A percentile compares a stretch with the other conserved stretches of the same genome.
These are phyloP conservation scores for Chlorociboria aeruginascens DNA, from an alignment of 495 filamentous ascomycete species.

Conservation along the genomic window DNA sequence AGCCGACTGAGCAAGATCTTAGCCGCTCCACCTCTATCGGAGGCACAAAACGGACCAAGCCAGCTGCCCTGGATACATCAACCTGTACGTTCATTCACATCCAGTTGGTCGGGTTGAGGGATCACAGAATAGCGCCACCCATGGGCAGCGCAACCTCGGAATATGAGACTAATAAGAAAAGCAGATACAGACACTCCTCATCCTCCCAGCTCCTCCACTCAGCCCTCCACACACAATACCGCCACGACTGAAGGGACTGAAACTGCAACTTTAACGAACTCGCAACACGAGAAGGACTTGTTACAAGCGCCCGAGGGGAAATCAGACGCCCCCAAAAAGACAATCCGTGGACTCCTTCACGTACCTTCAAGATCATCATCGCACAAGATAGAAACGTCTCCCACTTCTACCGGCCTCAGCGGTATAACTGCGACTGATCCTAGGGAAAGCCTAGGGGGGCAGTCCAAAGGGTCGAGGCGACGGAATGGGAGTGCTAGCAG, in stretches of 20 bases:
- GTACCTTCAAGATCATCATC: constrained; percentile 61
- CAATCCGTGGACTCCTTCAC: constrained; percentile 43
- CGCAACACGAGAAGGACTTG: constrained; percentile 33
- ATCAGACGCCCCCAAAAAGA: constrained; percentile 31
- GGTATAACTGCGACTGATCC: constrained; percentile 53
- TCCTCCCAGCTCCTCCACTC: constrained; percentile 19
- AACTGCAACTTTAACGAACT: constrained; percentile 17
- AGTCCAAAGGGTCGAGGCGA: constrained; percentile 49
- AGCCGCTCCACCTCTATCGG: constrained; percentile 15
- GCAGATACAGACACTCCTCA: constrained; percentile 17
- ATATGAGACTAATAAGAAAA: constrained; percentile 4
- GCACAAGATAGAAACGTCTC: constrained; percentile 48
- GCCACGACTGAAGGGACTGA: constrained; percentile 27
- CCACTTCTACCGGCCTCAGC: constrained; percentile 49
- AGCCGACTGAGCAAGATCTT: constrained; percentile 22
- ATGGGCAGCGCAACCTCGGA: constrained; percentile 15
- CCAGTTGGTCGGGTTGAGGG: background rate
- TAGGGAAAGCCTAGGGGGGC: constrained; percentile 46
- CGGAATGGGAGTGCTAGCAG: constrained; percentile 58
- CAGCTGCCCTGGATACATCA: constrained; percentile 18
- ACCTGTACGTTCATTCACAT: constrained; percentile 12
- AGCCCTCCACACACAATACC: constrained; percentile 25
- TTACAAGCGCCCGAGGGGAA: constrained; percentile 29
- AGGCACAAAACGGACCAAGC: constrained; percentile 12
- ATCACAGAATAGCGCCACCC: constrained; percentile 2